These are phyloP conservation scores for Babesia divergens DNA, from an alignment of 169 alveolate species.

Conservation along the genomic window DNA sequence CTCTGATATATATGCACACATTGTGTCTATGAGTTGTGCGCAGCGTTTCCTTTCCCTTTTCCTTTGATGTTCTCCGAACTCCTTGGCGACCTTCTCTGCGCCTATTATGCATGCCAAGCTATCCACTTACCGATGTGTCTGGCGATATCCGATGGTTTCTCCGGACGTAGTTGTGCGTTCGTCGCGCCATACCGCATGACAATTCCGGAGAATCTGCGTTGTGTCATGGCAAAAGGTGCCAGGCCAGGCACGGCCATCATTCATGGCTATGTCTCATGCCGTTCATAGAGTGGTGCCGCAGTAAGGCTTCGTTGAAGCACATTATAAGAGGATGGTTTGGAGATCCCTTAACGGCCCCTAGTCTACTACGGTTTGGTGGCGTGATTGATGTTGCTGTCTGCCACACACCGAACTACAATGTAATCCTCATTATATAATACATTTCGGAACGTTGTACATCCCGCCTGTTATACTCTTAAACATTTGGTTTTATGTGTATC, in stretches of 20 bases:
- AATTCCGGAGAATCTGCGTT: constrained; percentile 45
- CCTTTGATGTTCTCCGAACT: background rate
- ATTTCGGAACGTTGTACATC: no score
- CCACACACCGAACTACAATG: no score
- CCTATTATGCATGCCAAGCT: no score
- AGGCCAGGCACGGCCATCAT: background rate
- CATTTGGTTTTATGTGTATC: no score
- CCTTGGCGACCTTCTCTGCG: constrained; percentile 36
- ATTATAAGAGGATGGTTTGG: no score
- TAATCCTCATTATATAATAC: no score
- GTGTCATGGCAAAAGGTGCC: background rate
- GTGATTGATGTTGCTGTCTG: no score
- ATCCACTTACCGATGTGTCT: constrained; percentile 39
- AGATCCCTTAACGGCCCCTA: no score
- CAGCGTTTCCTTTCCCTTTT: background rate
- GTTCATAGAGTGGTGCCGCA: background rate
- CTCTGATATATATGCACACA: constrained; percentile 27
- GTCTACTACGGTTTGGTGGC: no score
- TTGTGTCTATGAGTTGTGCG: constrained; percentile 10
- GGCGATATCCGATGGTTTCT: constrained; percentile 49
- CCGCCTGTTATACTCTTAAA: no score
- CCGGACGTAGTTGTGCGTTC: background rate
- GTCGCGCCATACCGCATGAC: constrained; percentile 27
- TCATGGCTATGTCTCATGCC: background rate
- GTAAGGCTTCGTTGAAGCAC: background rate